Conservation (phyloP, 305 asterid genomes). For the Fraxinus xanthoxyloides region DNA sequence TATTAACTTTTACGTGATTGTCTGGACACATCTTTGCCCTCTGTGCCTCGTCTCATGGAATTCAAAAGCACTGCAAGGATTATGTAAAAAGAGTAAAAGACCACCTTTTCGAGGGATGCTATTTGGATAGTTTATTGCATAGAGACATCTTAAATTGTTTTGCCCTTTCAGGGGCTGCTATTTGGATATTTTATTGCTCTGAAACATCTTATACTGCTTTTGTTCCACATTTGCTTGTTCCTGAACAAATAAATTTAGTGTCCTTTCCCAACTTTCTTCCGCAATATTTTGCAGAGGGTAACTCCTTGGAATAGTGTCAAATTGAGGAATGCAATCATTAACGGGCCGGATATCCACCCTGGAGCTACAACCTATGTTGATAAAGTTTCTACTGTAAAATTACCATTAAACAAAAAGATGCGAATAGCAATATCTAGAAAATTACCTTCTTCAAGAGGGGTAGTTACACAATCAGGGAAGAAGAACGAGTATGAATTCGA, state of each 20-base stretch:
- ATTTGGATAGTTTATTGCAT: not conserved
- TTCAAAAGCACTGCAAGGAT: not conserved
- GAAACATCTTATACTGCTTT: not conserved
- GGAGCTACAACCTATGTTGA: constrained; percentile 75
- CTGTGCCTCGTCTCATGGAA: not conserved
- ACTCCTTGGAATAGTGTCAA: constrained; percentile 93
- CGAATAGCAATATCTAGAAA: constrained; percentile 74
- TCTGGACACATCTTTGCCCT: not conserved
- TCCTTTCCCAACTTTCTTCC: constrained; percentile 14
- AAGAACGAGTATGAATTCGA: constrained; percentile 64
- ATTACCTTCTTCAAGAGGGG: constrained; percentile 85
- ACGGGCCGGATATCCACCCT: constrained; percentile 90
- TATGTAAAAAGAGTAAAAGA: not conserved
- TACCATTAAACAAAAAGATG: constrained; percentile 41
- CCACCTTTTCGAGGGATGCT: not conserved
- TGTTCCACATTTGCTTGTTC: not conserved
- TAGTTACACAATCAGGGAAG: constrained; percentile 56
- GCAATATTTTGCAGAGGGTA: constrained; percentile 59
- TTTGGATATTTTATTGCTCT: not conserved
- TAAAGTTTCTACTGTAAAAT: constrained; percentile 52
- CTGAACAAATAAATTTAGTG: not conserved
- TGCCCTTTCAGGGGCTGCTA: not conserved
- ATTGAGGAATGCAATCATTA: constrained; percentile 69
- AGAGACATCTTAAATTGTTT: not conserved
- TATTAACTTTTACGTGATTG: not conserved